Evolutionary conservation across 2,329 filamentous ascomycete genomes (phyloP).

Genomic region (Neonectria punicea): DNA sequence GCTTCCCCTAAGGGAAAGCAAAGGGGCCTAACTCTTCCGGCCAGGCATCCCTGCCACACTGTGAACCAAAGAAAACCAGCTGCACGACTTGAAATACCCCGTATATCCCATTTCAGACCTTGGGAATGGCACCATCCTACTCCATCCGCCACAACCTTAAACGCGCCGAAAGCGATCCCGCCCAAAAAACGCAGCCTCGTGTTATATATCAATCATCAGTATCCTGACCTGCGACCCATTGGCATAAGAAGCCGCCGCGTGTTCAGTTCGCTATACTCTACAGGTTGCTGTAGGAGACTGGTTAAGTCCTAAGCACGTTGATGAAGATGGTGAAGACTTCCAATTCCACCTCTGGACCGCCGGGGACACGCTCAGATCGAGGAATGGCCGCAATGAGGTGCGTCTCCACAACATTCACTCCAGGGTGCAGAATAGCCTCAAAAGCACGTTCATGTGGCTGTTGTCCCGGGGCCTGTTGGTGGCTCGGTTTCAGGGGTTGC

Average conservation of each 20-base stretch:
- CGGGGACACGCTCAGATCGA: constrained; percentile 65
- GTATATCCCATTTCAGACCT: constrained; percentile 7
- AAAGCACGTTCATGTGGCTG: constrained; percentile 74
- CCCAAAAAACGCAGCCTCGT: constrained; percentile 5
- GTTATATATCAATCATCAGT: constrained; percentile 17
- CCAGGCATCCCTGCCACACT: background rate
- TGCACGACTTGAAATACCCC: background rate
- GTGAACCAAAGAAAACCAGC: constrained; percentile 1
- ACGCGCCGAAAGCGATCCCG: constrained; percentile 18
- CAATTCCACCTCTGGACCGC: constrained; percentile 74
- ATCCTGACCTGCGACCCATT: background rate
- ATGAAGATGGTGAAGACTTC: constrained; percentile 83
- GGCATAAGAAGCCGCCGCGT: background rate
- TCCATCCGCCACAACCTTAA: constrained; percentile 2
- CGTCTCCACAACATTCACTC: constrained; percentile 82
- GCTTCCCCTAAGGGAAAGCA: background rate
- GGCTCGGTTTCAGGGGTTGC: constrained; percentile 63
- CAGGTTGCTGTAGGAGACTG: background rate
- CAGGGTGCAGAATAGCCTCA: constrained; percentile 76
- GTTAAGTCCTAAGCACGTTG: constrained; percentile 68
- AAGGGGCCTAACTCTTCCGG: background rate
- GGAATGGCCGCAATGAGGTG: constrained; percentile 79
- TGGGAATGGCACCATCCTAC: constrained; percentile 5
- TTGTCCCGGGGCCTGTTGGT: constrained; percentile 64
- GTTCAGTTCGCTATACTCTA: constrained; percentile 16